A percentile compares a stretch with the other conserved stretches of the same genome.
Evolutionary conservation across 129 eudicot species (phyloP).

Genomic region (Pseudognaphalium luteoalbum): DNA sequence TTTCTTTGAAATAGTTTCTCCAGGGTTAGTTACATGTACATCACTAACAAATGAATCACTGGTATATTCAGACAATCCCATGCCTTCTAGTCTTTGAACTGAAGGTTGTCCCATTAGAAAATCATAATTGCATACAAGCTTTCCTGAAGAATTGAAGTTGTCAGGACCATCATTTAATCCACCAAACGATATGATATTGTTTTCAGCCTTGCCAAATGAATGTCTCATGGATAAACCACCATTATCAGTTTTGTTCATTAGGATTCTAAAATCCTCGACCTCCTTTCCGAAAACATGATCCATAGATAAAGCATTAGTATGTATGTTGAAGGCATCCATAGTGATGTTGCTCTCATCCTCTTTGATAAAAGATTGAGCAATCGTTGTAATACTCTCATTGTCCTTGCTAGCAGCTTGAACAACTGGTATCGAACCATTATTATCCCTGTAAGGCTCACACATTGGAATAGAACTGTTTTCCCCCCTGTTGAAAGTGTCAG

Average conservation of each 20-base stretch:
- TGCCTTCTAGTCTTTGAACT: slow-evolving; percentile 35
- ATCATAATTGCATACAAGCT: slow-evolving; percentile 57
- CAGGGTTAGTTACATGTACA: slow-evolving; percentile 27
- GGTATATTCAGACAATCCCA: slow-evolving; percentile 36
- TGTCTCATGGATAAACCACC: slow-evolving; percentile 38
- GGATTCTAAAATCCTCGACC: slow-evolving; percentile 24
- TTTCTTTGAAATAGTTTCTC: slow-evolving; percentile 40
- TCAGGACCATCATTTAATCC: slow-evolving; percentile 39
- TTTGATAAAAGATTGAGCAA: slow-evolving; percentile 39
- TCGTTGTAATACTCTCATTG: slow-evolving; percentile 29
- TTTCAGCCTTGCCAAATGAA: slow-evolving; percentile 43
- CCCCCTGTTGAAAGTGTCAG: slow-evolving; percentile 36
- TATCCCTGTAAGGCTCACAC: slow-evolving; percentile 36
- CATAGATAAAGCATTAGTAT: slow-evolving; percentile 33
- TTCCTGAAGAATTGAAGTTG: slow-evolving; percentile 45
- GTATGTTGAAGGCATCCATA: slow-evolving; percentile 38
- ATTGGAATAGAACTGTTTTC: slow-evolving; percentile 36
- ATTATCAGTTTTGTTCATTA: slow-evolving; percentile 36
- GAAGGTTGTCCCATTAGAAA: slow-evolving; percentile 52
- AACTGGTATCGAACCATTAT: slow-evolving; percentile 23
- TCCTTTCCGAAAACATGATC: slow-evolving; percentile 41
- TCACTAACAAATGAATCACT: slow-evolving; percentile 32
- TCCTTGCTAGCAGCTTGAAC: slow-evolving; percentile 41
- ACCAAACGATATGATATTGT: slow-evolving; percentile 63
- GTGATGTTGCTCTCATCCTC: slow-evolving; percentile 35